Conservation (phyloP, 1,284 basidiomycete genomes). For the Apiotrichum montevideense region DNA sequence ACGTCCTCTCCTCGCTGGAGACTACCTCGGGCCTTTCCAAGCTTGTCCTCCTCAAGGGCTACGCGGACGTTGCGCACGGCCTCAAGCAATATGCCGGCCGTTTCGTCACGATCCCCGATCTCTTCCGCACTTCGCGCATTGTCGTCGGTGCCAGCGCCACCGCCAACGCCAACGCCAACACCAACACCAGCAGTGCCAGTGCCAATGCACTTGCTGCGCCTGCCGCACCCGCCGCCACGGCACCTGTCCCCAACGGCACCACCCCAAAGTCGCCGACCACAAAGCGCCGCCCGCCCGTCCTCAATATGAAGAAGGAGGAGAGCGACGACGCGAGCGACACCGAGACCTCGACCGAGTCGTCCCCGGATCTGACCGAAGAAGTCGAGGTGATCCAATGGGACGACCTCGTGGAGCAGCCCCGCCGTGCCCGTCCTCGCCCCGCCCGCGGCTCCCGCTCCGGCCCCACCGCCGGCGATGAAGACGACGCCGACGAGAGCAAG, state of each 20-base stretch:
- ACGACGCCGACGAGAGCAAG: slow-evolving; percentile 8
- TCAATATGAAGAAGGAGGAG: background rate
- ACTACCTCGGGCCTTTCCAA: slow-evolving; percentile 50
- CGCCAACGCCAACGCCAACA: background rate
- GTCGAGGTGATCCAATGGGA: slow-evolving; percentile 18
- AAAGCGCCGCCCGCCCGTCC: background rate
- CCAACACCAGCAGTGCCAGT: background rate
- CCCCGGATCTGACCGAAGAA: background rate
- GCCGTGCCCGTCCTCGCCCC: background rate
- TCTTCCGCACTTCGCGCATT: slow-evolving; percentile 58
- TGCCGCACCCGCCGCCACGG: background rate
- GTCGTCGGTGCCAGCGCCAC: background rate
- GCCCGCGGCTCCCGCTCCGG: slow-evolving; percentile 25
- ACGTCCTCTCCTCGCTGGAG: slow-evolving; percentile 50
- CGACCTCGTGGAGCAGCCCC: background rate
- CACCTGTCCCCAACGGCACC: too few species aligned
- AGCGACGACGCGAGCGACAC: background rate
- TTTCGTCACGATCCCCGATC: slow-evolving; percentile 55
- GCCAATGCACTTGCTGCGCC: background rate
- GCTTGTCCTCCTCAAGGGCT: slow-evolving; percentile 57
- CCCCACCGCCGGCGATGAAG: slow-evolving; percentile 2
- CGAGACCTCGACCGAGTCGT: background rate
- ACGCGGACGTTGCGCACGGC: slow-evolving; percentile 50
- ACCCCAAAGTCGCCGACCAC: background rate
- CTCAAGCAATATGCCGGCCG: slow-evolving; percentile 54